phyloP scores from a whole-genome alignment of 306 rosid genomes.

The Psophocarpus tetragonolobus region DNA sequence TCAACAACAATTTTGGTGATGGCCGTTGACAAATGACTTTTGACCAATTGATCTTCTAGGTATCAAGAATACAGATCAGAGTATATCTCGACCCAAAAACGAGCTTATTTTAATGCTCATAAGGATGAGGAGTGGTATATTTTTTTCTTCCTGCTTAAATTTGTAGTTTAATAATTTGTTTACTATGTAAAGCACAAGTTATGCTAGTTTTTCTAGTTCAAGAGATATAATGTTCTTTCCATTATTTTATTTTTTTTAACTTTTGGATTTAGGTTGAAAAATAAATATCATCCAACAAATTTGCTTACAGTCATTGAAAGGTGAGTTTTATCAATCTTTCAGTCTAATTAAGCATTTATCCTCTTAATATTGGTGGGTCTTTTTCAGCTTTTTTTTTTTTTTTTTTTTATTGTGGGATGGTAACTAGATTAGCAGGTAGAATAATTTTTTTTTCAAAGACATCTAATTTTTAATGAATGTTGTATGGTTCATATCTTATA shows the following conservation, averaged over 20 bases:
- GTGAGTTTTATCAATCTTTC: slow-evolving; percentile 45
- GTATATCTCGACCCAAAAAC: slow-evolving; percentile 92
- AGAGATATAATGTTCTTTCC: slow-evolving; percentile 7
- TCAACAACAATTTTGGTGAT: background rate
- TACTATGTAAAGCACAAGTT: background rate
- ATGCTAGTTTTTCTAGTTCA: slow-evolving; percentile 3
- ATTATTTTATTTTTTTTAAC: slow-evolving; percentile 34
- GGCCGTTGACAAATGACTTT: slow-evolving; percentile 2
- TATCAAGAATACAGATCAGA: slow-evolving; percentile 95
- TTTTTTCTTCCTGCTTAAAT: background rate
- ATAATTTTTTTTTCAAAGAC: background rate
- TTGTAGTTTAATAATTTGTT: slow-evolving; percentile 26
- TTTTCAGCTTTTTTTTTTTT: slow-evolving; percentile 12
- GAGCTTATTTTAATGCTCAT: slow-evolving; percentile 83
- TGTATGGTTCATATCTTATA: slow-evolving; percentile 38
- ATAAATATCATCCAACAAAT: slow-evolving; percentile 97
- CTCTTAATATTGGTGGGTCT: slow-evolving; percentile 12
- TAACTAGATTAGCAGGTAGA: background rate
- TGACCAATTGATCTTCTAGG: slow-evolving; percentile 46
- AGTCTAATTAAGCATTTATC: slow-evolving; percentile 19
- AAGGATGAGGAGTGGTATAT: slow-evolving; percentile 93
- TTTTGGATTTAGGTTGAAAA: slow-evolving; percentile 72
- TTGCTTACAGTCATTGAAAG: slow-evolving; percentile 85
- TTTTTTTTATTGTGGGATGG: background rate
- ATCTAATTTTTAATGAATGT: slow-evolving; percentile 16